phyloP scores from a whole-genome alignment of 495 filamentous ascomycete species.

The Clavariopsis aquatica region DNA sequence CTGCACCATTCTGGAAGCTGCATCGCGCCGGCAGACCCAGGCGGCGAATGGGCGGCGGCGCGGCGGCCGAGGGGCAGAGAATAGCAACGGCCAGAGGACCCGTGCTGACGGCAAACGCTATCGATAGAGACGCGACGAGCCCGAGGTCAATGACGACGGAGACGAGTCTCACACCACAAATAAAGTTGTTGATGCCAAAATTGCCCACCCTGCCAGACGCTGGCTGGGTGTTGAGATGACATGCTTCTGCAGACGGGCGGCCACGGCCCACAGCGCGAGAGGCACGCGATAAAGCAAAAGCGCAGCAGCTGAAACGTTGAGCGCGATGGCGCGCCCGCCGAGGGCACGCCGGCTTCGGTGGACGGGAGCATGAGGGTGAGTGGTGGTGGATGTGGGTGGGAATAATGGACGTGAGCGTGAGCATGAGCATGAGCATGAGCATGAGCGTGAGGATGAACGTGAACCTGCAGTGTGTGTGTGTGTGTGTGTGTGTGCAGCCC shows the following conservation, averaged over 20 bases:
- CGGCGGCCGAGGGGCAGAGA: too few relatives aligned
- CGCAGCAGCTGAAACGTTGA: slow-evolving; percentile 1
- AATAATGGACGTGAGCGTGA: too few relatives aligned
- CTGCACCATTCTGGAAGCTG: slow-evolving; percentile 19
- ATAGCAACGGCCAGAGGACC: slow-evolving; percentile 19
- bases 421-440: too few relatives aligned
- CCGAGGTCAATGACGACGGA: not conserved
- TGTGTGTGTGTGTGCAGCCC: too few relatives aligned
- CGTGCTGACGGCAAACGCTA: slow-evolving; percentile 24
- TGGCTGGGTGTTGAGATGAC: not conserved
- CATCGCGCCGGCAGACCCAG: not conserved
- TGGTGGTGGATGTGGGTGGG: too few relatives aligned
- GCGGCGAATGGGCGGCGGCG: slow-evolving; percentile 17
- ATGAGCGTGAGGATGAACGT: too few relatives aligned
- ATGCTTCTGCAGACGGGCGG: not conserved
- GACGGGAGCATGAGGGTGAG: too few relatives aligned
- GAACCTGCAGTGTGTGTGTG: too few relatives aligned
- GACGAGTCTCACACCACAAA: slow-evolving; percentile 8
- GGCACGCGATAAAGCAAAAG: slow-evolving; percentile 10
- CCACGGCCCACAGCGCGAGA: too few relatives aligned
- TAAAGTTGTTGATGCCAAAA: slow-evolving; percentile 6
- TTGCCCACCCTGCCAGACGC: slow-evolving; percentile 12
- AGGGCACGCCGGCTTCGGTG: too few relatives aligned
- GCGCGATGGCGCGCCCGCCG: slow-evolving; percentile 5
- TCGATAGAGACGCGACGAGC: slow-evolving; percentile 16